phyloP scores from a whole-genome alignment of 2,329 filamentous ascomycete genomes.

The Penicillium vulpinum region DNA sequence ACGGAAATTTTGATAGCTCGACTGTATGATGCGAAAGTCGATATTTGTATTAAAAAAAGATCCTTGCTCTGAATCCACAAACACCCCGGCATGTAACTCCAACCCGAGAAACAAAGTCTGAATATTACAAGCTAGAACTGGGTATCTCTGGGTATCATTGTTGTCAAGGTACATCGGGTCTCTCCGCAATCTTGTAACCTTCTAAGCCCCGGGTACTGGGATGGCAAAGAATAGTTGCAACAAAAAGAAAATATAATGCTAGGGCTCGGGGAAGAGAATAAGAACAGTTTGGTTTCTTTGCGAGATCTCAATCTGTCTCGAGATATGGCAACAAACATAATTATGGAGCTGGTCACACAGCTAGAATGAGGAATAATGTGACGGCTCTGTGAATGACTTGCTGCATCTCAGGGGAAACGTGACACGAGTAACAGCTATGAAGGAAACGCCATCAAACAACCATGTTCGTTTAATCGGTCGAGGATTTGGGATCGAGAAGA shows the following conservation, averaged over 20 bases:
- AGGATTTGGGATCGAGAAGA: background rate
- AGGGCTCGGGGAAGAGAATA: background rate
- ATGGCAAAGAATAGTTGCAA: background rate
- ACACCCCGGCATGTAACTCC: background rate
- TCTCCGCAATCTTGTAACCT: background rate
- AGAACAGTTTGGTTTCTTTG: constrained; percentile 1
- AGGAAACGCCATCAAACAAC: background rate
- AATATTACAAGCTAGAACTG: background rate
- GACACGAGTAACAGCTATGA: background rate
- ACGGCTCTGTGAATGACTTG: background rate
- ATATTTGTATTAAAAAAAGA: background rate
- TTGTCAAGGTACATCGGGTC: background rate
- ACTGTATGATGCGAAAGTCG: background rate
- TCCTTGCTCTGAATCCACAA: background rate
- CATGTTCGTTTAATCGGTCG: background rate
- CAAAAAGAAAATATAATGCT: background rate
- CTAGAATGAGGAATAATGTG: background rate
- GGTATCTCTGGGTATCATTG: background rate
- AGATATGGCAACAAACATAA: constrained; percentile 4
- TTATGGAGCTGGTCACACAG: background rate
- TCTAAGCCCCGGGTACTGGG: background rate
- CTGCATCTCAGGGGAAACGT: background rate
- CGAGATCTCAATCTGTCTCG: constrained; percentile 2
- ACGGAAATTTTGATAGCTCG: background rate
- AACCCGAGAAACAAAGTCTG: background rate